These are phyloP conservation scores for Pseudogymnoascus sp. DNA, from an alignment of 2,329 filamentous ascomycete genomes.

Conservation along the genomic window DNA sequence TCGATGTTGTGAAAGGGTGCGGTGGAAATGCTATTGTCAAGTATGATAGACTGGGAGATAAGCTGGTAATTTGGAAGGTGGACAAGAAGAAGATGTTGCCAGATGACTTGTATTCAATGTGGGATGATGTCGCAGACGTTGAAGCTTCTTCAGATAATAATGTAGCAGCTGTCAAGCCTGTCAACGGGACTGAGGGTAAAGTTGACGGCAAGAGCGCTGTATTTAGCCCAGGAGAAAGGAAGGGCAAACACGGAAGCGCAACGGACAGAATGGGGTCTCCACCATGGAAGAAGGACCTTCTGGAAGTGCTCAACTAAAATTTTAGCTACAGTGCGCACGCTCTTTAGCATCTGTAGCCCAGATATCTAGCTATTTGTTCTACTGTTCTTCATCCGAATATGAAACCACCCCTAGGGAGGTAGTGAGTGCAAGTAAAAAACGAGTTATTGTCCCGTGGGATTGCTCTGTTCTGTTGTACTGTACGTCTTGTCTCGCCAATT, in stretches of 20 bases:
- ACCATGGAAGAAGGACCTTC: background rate
- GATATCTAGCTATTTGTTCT: background rate
- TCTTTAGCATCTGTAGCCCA: background rate
- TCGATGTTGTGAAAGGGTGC: slow-evolving; percentile 22
- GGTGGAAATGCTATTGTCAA: slow-evolving; percentile 22
- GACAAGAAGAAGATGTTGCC: slow-evolving; percentile 23
- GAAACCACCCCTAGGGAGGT: background rate
- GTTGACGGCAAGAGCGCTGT: background rate
- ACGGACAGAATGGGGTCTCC: background rate
- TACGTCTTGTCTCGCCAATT: no score
- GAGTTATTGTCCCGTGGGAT: background rate
- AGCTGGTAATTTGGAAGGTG: slow-evolving; percentile 21
- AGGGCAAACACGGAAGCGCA: background rate
- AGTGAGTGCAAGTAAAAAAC: background rate
- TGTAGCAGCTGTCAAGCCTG: background rate
- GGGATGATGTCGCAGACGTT: slow-evolving; percentile 12
- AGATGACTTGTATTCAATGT: slow-evolving; percentile 27
- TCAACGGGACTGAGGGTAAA: background rate
- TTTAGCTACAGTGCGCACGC: background rate
- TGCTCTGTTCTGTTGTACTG: no score
- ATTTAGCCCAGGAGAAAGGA: background rate
- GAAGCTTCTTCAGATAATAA: background rate
- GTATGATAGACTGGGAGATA: slow-evolving; percentile 20
- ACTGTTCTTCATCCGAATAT: background rate
- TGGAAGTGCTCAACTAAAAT: background rate